Percentiles rank a stretch among this genome's conserved stretches.
phyloP scores from a whole-genome alignment of 2,329 filamentous ascomycete genomes.

The Fusarium heterosporum region DNA sequence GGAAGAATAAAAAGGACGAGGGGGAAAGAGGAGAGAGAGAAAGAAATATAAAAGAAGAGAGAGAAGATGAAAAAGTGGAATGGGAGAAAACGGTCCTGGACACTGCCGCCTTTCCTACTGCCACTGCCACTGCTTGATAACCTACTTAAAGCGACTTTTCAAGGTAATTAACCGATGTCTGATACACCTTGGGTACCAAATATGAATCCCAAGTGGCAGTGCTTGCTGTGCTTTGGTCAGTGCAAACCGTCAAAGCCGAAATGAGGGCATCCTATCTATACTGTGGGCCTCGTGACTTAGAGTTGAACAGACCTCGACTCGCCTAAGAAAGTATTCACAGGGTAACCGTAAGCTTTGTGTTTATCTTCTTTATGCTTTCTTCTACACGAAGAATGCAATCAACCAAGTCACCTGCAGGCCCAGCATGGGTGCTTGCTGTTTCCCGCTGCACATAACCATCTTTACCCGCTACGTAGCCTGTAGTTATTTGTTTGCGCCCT shows the following conservation, averaged over 20 bases:
- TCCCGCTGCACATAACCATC: constrained; percentile 36
- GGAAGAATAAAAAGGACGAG: not conserved
- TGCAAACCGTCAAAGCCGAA: not conserved
- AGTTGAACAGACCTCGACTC: not conserved
- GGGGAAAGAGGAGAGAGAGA: not conserved
- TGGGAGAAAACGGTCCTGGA: not conserved
- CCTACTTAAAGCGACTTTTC: too few species aligned
- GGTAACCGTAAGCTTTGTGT: not conserved
- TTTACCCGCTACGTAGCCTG: constrained; percentile 9
- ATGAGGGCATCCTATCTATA: not conserved
- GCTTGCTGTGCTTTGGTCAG: constrained; percentile 2
- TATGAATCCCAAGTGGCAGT: constrained; percentile 1
- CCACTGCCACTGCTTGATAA: constrained; percentile 1
- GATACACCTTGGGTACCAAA: not conserved
- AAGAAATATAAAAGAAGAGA: not conserved
- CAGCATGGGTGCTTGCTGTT: constrained; percentile 37
- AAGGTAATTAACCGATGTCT: not conserved
- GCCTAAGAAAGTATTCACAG: too few species aligned
- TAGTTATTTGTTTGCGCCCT: constrained; percentile 7
- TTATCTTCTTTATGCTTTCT: not conserved
- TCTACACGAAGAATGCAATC: constrained; percentile 13
- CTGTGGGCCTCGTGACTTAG: not conserved
- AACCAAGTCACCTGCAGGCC: constrained; percentile 8
- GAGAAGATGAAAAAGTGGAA: constrained; percentile 10
- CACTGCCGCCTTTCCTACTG: constrained; percentile 6